phyloP scores from a whole-genome alignment of 306 rosid species.

The Pueraria montana region DNA sequence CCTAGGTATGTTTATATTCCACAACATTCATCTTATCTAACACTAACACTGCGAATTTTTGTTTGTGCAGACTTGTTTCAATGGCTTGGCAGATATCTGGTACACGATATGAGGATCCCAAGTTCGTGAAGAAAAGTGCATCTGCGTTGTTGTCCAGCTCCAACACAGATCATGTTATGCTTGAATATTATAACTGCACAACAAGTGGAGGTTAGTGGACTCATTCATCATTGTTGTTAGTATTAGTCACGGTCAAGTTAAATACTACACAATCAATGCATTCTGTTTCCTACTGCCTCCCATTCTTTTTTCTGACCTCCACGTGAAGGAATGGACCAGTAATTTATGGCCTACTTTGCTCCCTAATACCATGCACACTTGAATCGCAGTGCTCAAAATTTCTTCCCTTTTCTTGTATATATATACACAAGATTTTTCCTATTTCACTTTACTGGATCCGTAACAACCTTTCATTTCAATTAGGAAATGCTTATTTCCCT shows the following conservation, averaged over 20 bases:
- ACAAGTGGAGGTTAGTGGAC: constrained; percentile 76
- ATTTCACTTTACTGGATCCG: background rate
- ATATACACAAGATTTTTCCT: constrained; percentile 3
- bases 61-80: constrained; percentile 73
- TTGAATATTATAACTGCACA: constrained; percentile 74
- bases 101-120: constrained; percentile 75
- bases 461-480: background rate
- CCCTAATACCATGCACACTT: background rate
- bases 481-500: background rate
- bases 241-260: constrained; percentile 34
- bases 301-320: constrained; percentile 18
- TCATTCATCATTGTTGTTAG: constrained; percentile 36
- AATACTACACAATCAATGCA: background rate
- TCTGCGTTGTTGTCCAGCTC: constrained; percentile 57
- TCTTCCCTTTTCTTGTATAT: background rate
- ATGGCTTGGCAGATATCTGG: constrained; percentile 94
- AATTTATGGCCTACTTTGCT: constrained; percentile 13
- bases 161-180: constrained; percentile 51
- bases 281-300: background rate
- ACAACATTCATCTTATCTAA: constrained; percentile 23
- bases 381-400: background rate
- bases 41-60: constrained; percentile 31
- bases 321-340: background rate
- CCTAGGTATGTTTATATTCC: constrained; percentile 66
- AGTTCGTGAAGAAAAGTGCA: constrained; percentile 68